These are phyloP conservation scores for Skeletonema menzelii DNA, from an alignment of 108 stramenopile genomes.

Conservation along the genomic window DNA sequence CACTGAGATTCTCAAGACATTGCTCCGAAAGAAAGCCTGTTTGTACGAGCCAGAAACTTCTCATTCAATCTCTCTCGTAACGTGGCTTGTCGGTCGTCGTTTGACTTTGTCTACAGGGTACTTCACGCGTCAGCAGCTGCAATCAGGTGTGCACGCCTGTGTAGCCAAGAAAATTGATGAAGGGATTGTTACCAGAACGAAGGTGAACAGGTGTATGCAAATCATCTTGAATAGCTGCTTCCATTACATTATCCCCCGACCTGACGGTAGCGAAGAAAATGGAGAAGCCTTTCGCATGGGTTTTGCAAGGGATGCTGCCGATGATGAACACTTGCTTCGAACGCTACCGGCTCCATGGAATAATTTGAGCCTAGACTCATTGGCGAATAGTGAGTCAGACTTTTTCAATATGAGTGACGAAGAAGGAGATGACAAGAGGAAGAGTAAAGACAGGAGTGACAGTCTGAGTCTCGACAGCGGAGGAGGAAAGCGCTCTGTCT, in stretches of 20 bases:
- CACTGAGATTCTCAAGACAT: slow-evolving; percentile 84
- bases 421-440: slow-evolving; percentile 41
- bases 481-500: slow-evolving; percentile 72
- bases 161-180: slow-evolving; percentile 76
- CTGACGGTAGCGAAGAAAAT: slow-evolving; percentile 85
- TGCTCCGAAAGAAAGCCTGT: slow-evolving; percentile 88
- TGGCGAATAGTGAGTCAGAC: slow-evolving; percentile 9
- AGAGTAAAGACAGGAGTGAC: slow-evolving; percentile 22
- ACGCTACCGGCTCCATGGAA: slow-evolving; percentile 75
- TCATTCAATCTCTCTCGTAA: slow-evolving; percentile 76
- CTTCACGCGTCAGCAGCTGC: slow-evolving; percentile 86
- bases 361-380: slow-evolving; percentile 46
- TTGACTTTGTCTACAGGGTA: slow-evolving; percentile 73
- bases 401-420: slow-evolving; percentile 42
- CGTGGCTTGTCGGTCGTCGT: slow-evolving; percentile 84
- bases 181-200: slow-evolving; percentile 82
- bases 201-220: slow-evolving; percentile 90
- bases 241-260: slow-evolving; percentile 87
- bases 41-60: slow-evolving; percentile 89
- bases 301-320: slow-evolving; percentile 53
- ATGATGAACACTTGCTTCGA: slow-evolving; percentile 61
- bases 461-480: slow-evolving; percentile 42
- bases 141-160: slow-evolving; percentile 83
- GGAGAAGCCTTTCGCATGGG: slow-evolving; percentile 60
- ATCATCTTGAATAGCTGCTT: slow-evolving; percentile 91